Evolutionary conservation across 2,329 filamentous ascomycete species (phyloP), one percentile per base, ranked within the genome.

Genomic region (Alternaria triticimaculans): DNA sequence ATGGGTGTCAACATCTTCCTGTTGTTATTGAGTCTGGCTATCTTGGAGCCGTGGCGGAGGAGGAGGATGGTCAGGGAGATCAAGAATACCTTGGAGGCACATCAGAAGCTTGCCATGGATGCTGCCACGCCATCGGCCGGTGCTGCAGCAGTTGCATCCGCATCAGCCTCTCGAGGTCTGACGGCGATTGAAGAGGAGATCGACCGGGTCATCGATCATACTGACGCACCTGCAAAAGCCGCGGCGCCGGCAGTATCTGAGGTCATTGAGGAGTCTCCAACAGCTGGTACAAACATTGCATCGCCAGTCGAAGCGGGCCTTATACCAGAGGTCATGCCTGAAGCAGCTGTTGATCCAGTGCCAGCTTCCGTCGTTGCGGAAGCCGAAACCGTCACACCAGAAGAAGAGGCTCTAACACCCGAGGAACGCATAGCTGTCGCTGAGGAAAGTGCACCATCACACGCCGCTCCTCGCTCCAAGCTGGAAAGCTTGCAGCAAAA

Each of bases 1-100:
- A 99, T 99, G 96, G 95, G 95, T 23, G 88, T 98, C 75, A 99
- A 99, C 77, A 92, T 98, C 30, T 79, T 98, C 65, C 82, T 99
- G 50, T 93, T 99, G 76, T 81, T 99, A 57, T 86, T 94, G 18
- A 89, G 96, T 72, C 90, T 97, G 81, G 90, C 97, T 71, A 89
- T 96, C 20, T 90, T 97, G 65, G 95, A 99, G 85, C 96, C 96
- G 5, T 98, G 95, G 93, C 89, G 94, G 71, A 85, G 96, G 72
- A 86, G 84, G 75, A 86, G 93, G 72, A 87, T 99, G 65, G 93
- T 98, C 62, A 88, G 87, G 70, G 94, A 94, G 80, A 90, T 94
- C 60, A 79, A 78, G 62, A 70, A 57, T 18, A 67, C 76, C 3
- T 54, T 81, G 26, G 78, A 80, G 55, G 74, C 75, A 15, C 77